Base-by-base conservation (phyloP, 441 rosid genomes). In the Adansonia gregorii region DNA sequence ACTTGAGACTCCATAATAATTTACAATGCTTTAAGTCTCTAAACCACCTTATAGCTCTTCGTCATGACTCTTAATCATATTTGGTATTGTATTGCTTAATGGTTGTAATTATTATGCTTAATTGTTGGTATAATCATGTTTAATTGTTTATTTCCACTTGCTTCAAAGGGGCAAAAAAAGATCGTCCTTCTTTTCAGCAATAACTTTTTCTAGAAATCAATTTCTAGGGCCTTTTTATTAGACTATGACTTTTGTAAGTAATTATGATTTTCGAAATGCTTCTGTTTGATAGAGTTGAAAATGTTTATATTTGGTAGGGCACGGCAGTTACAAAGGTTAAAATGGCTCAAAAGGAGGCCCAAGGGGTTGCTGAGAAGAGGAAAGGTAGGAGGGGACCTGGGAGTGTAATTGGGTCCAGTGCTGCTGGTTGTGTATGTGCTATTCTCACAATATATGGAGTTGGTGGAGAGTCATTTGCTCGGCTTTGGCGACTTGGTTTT, bases 301-400 rank as follows among this genome's bases (percentile, higher is more conserved):
- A 14, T 46, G 8, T 74, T 67, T 77, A 45, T 63, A 67, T 75
- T 60, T 84, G 31, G 61, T 81, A 95, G 98, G 99, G 99, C 14
- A 95, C 99, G 60, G 95, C 88, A 8, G 98, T 87, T n/a, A 95
- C 99, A 22, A 95, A 95, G 80, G 97, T 90, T 54, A 95, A 92
- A 83, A 92, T 95, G 97, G 86, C 98, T 8, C 93, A 95, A 70
- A 95, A 95, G 89, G 99, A 94, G 85, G 93, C 99, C 11, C 93
- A 88, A 73, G 98, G 98, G 4, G 93, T 95, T 54, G 98, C 98
- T 1, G 98, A 95, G 89, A 95, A 91, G 89, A 87, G 82, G 87
- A 95, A 87, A 68, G 99, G 99, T 54, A 89, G 99, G 82, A 85
- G 99, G 73, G 99, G 98, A 76, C 98, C 98, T 2, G 88, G 93